Conservation (phyloP, 2,329 filamentous ascomycete genomes). For the Epichloe festucae region DNA sequence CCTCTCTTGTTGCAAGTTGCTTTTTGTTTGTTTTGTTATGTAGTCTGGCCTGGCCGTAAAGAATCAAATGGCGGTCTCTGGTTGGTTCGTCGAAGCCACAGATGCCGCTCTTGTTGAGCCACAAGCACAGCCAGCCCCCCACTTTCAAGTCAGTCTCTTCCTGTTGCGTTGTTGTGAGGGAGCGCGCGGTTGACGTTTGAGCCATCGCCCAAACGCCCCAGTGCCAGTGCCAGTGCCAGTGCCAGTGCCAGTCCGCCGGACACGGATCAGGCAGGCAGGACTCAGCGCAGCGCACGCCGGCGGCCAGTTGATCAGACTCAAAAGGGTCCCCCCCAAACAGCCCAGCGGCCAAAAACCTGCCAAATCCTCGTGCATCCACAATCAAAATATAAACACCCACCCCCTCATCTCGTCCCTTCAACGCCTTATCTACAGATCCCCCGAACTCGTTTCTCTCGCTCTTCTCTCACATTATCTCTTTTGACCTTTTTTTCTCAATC, state of each 20-base stretch:
- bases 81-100: background rate
- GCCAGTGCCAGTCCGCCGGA: background rate
- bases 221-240: too few relatives aligned
- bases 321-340: background rate
- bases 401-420: slow-evolving; percentile 15
- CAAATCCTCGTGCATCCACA: slow-evolving; percentile 12
- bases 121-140: background rate
- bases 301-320: background rate
- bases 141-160: too few relatives aligned
- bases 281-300: background rate
- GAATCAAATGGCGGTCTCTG: background rate
- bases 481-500: slow-evolving; percentile 3
- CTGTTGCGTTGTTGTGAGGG: background rate
- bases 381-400: slow-evolving; percentile 20
- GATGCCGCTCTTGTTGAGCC: background rate
- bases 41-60: background rate
- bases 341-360: slow-evolving; percentile 4
- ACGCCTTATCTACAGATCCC: slow-evolving; percentile 10
- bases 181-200: background rate
- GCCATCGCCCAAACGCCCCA: background rate
- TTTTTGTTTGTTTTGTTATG: too few relatives aligned
- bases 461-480: slow-evolving; percentile 11
- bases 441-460: slow-evolving; percentile 12
- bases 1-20: background rate
- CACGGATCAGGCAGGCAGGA: background rate